A percentile compares a stretch with the other conserved stretches of the same genome.
phyloP scores from a whole-genome alignment of 257 asterid species.

The Salvia rosmarinus region DNA sequence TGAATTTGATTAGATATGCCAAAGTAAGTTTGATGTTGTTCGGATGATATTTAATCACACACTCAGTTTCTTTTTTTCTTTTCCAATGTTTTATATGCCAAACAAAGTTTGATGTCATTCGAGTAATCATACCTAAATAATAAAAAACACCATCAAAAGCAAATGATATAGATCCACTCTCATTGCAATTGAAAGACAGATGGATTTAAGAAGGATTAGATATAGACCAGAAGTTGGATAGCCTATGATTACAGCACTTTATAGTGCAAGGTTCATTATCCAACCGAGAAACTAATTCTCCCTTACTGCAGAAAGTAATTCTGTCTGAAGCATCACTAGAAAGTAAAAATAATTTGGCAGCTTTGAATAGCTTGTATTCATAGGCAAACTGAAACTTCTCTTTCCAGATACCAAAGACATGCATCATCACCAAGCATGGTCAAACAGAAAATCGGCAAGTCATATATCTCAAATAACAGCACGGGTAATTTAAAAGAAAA shows the following conservation, averaged over 20 bases:
- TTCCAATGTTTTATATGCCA: constrained; percentile 11
- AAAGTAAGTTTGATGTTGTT: too few relatives aligned
- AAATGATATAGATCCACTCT: not conserved
- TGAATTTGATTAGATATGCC: not conserved
- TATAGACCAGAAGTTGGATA: not conserved
- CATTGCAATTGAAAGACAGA: not conserved
- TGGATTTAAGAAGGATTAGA: not conserved
- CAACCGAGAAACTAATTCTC: not conserved
- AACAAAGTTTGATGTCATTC: not conserved
- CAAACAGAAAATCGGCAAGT: not conserved
- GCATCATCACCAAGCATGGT: constrained; percentile 12
- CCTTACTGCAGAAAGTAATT: constrained; percentile 9
- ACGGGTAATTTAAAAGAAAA: not conserved
- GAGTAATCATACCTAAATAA: not conserved
- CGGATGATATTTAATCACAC: constrained; percentile 2
- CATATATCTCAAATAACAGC: constrained; percentile 24
- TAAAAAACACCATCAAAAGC: not conserved
- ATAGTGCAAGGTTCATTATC: constrained; percentile 17
- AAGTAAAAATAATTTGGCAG: not conserved
- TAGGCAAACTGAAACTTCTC: constrained; percentile 14
- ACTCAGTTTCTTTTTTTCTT: not conserved
- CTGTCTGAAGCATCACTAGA: not conserved
- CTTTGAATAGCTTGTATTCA: constrained; percentile 6
- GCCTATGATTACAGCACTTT: not conserved
- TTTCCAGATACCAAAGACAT: not conserved